Conservation (phyloP, 345 rosid genomes). For the Eucalyptus tenuipes region DNA sequence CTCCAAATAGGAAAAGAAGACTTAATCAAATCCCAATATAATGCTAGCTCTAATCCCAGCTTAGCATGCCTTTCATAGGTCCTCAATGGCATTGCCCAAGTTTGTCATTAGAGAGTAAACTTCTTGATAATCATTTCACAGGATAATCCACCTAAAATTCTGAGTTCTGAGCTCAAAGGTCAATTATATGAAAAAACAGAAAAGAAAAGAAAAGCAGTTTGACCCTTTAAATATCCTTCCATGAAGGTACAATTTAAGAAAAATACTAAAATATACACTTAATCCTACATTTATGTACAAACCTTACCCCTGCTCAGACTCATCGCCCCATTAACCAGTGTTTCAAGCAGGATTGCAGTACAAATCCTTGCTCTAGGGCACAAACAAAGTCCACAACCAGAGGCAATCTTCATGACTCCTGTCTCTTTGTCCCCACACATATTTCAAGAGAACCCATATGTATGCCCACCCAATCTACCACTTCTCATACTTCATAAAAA, state of each 20-base stretch:
- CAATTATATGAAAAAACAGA: neutral
- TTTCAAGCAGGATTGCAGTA: neutral
- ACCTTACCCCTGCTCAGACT: neutral
- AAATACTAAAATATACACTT: neutral
- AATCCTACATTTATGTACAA: neutral
- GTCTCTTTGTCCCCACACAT: neutral
- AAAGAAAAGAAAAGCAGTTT: neutral
- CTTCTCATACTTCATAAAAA: neutral
- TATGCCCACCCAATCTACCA: neutral
- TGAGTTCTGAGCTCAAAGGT: neutral
- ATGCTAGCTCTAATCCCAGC: neutral
- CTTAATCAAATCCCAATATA: neutral
- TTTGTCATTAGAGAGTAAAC: neutral
- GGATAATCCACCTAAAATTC: neutral
- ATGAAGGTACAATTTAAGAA: neutral
- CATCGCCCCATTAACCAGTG: neutral
- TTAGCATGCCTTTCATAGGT: neutral
- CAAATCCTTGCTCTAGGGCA: neutral
- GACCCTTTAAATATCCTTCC: neutral
- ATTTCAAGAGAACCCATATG: neutral
- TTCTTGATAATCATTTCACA: neutral
- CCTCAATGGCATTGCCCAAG: neutral
- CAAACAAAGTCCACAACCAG: neutral
- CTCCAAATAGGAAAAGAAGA: neutral
- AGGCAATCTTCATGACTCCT: neutral